Evolutionary conservation across 208 protist species (phyloP), one percentile per base, ranked within the genome.

Genomic region (Leishmania amazonensis): DNA sequence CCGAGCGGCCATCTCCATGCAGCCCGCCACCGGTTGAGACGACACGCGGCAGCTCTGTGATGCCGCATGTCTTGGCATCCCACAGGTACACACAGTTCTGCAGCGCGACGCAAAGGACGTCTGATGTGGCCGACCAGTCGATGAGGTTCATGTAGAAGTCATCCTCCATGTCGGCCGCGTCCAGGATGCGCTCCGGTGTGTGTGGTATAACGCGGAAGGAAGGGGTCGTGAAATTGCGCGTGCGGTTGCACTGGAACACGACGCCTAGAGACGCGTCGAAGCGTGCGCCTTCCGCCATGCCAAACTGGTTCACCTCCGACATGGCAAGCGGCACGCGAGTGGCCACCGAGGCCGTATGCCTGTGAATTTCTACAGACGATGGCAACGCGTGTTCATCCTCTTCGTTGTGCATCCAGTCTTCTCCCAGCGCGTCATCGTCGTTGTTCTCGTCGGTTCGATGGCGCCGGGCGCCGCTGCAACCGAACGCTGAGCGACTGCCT

Each of bases 61-160:
- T 99, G 72, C 83, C 81, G 67, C 94, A 95, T 42, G 93, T 98
- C 35, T 93, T 90, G 28, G 99, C 98, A 86, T 99, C 97, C 99
- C 99, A 99, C 35, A 99, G 81, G 88, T 99, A 99, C 31, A 99
- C 96, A 13, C 90, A 86, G 31, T 87, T 85, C 77, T 94, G 96
- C n/a, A 99, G 94, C 54, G 98, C 99, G 38, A 99, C 99, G 31
- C 98, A 96, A 15, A 99, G 86, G 9, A 98, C 74, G 75, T 97
- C 90, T 7, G 58, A 80, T 38, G 87, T 88, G 31, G 78, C 80
- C 62, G 88, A 95, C 99, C 99, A 99, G 90, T 99, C 99, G 5
- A 99, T 91, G 11, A 99, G 88, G 85, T 99, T 99, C 19, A 99
- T 91, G 92, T 99, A 99, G 83, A 99, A 99, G 93, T 99, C 99